A percentile compares a stretch with the other conserved stretches of the same genome.
phyloP scores from a whole-genome alignment of 2,329 filamentous ascomycete genomes.

The Claviceps paspali region DNA sequence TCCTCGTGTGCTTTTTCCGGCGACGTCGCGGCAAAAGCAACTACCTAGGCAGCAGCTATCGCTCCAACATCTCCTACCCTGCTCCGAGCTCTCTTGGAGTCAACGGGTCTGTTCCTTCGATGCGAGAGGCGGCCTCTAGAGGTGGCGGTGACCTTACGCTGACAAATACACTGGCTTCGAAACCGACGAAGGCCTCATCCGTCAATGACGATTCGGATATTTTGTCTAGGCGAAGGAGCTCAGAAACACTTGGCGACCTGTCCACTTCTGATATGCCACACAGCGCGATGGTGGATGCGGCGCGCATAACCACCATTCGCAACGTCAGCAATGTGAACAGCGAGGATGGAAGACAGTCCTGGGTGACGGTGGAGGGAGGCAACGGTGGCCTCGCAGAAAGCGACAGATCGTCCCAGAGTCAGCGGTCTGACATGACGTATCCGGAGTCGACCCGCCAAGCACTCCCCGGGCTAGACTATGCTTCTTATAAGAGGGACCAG shows the following conservation, averaged over 20 bases:
- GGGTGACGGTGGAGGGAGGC: conserved; percentile 19
- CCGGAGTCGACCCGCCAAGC: conserved; percentile 17
- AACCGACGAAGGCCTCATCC: conserved; percentile 10
- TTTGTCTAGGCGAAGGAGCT: conserved; percentile 11
- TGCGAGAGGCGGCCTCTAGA: conserved; percentile 11
- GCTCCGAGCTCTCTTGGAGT: conserved; percentile 14
- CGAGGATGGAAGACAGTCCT: conserved; percentile 17
- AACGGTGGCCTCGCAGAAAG: conserved; percentile 12
- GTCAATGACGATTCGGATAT: conserved; percentile 13
- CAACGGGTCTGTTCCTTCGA: conserved; percentile 12
- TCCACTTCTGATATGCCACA: conserved; percentile 12
- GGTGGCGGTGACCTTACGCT: conserved; percentile 1
- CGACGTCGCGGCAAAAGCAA: conserved; percentile 15
- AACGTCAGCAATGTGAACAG: conserved; percentile 10
- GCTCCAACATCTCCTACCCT: conserved; percentile 19
- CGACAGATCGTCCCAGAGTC: conserved; percentile 12
- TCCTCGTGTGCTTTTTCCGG: conserved; percentile 20
- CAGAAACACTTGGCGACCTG: conserved; percentile 13
- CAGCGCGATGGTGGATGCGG: conserved; percentile 12
- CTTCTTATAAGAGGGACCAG: conserved; percentile 10
- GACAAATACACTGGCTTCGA: conserved; percentile 8
- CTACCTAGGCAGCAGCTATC: conserved; percentile 16
- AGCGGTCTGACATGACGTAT: conserved; percentile 13
- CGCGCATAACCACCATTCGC: conserved; percentile 9
- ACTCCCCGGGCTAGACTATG: conserved; percentile 15